These are phyloP conservation scores for Mycena amicta DNA, from an alignment of 768 basidiomycete species.

Conservation along the genomic window DNA sequence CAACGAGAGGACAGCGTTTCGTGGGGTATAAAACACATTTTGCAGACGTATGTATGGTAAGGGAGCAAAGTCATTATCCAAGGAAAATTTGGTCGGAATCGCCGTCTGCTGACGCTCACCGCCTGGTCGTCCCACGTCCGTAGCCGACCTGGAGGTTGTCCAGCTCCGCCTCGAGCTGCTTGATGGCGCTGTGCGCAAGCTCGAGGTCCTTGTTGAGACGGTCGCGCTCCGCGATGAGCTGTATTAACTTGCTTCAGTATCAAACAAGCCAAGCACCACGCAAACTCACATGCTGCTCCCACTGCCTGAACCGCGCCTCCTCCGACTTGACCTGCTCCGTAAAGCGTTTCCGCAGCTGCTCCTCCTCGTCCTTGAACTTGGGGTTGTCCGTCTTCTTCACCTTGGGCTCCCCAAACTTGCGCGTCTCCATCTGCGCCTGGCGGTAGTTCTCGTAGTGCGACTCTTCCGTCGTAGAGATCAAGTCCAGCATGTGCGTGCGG, in stretches of 20 bases:
- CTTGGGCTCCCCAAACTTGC: conserved; percentile 98
- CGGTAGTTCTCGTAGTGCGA: conserved; percentile 97
- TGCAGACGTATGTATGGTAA: neutral
- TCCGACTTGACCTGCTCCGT: conserved; percentile 99
- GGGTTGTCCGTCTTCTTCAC: conserved; percentile 99
- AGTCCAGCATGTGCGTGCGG: conserved; percentile 97
- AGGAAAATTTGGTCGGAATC: neutral
- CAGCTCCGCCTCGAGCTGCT: conserved; percentile 86
- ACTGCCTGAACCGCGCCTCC: conserved; percentile 96
- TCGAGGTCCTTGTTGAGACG: conserved; percentile 99
- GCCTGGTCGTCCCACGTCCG: conserved; percentile 69
- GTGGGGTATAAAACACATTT: neutral
- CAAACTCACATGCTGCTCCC: conserved; percentile 92
- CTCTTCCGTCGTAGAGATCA: conserved; percentile 95
- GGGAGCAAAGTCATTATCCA: neutral
- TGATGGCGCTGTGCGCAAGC: conserved; percentile 88
- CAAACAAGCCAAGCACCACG: conserved; percentile 9
- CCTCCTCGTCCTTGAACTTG: conserved; percentile 99
- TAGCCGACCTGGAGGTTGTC: conserved; percentile 88
- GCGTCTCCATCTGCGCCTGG: conserved; percentile 98
- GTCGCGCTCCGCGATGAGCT: conserved; percentile 98
- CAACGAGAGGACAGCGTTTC: neutral
- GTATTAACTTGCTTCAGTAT: conserved; percentile 22
- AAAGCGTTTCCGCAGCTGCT: conserved; percentile 93
- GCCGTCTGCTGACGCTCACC: conserved; percentile 39